A percentile compares a stretch with the other conserved stretches of the same genome.
phyloP scores from a whole-genome alignment of 805 yeast species.

The Cyberlindnera euphorbiae region DNA sequence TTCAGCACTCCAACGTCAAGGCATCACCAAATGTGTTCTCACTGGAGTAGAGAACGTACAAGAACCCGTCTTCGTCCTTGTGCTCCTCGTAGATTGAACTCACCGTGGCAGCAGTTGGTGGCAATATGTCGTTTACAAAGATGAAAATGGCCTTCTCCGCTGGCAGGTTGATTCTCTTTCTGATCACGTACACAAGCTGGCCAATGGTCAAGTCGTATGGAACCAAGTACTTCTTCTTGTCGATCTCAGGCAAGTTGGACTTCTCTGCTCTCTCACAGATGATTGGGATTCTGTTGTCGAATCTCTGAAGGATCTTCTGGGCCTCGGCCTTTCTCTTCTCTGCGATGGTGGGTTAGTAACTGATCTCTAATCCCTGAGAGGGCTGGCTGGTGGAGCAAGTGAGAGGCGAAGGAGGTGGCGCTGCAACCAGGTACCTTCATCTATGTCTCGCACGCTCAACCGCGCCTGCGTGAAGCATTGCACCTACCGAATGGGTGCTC shows the following conservation, averaged over 20 bases:
- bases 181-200: slow-evolving; percentile 94
- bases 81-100: slow-evolving; percentile 93
- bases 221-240: slow-evolving; percentile 93
- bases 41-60: slow-evolving; percentile 93
- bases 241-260: slow-evolving; percentile 92
- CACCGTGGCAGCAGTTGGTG: slow-evolving; percentile 97
- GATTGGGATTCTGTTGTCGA: slow-evolving; percentile 88
- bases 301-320: slow-evolving; percentile 81
- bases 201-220: slow-evolving; percentile 97
- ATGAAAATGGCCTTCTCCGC: slow-evolving; percentile 97
- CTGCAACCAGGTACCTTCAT: too few relatives aligned
- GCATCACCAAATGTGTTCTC: slow-evolving; percentile 87
- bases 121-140: slow-evolving; percentile 93
- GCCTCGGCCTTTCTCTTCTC: slow-evolving; percentile 96
- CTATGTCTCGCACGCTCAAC: too few relatives aligned
- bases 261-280: slow-evolving; percentile 97
- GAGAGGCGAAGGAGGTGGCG: background rate
- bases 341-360: slow-evolving; percentile 19
- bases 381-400: too few relatives aligned
- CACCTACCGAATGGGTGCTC: slow-evolving; percentile 91
- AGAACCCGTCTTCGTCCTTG: slow-evolving; percentile 95
- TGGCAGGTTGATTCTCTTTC: slow-evolving; percentile 92
- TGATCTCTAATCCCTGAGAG: too few relatives aligned
- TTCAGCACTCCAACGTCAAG: background rate
- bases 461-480: too few relatives aligned